phyloP scores from a whole-genome alignment of 164 flowering plant species.

The Magnolia kwangsiensis region DNA sequence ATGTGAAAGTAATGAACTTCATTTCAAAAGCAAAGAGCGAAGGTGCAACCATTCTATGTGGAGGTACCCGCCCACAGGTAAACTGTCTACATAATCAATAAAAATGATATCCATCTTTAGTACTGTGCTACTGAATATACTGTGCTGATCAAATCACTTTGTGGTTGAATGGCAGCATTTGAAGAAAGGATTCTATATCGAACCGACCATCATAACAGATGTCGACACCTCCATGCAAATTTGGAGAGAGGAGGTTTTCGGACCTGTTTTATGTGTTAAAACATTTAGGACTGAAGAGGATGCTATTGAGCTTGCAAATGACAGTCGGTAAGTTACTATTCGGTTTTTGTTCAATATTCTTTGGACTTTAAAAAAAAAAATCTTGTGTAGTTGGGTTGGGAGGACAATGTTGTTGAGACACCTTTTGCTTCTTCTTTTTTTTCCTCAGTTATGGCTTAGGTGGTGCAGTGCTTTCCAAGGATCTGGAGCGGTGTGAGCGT shows the following conservation, averaged over 20 bases:
- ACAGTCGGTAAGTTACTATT: slow-evolving; percentile 57
- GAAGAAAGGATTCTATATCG: slow-evolving; percentile 73
- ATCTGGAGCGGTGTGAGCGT: slow-evolving; percentile 89
- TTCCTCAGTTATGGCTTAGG: slow-evolving; percentile 76
- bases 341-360: not conserved
- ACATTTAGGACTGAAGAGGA: slow-evolving; percentile 86
- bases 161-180: slow-evolving; percentile 57
- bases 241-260: slow-evolving; percentile 98
- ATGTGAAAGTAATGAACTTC: slow-evolving; percentile 75
- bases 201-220: slow-evolving; percentile 81
- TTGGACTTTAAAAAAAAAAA: too few relatives aligned
- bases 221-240: slow-evolving; percentile 90
- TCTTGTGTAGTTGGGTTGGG: not conserved
- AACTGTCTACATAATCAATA: not conserved
- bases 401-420: not conserved
- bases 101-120: not conserved
- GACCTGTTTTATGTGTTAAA: slow-evolving; percentile 91
- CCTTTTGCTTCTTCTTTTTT: not conserved
- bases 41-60: slow-evolving; percentile 87
- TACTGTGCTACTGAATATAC: not conserved
- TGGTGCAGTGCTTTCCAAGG: slow-evolving; percentile 86
- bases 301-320: slow-evolving; percentile 91
- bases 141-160: not conserved
- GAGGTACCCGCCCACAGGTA: slow-evolving; percentile 87
- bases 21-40: slow-evolving; percentile 86